Evolutionary conservation across 352 stramenopile species (phyloP), one percentile per base, ranked within the genome.

Genomic region (Globisporangium nodosum): DNA sequence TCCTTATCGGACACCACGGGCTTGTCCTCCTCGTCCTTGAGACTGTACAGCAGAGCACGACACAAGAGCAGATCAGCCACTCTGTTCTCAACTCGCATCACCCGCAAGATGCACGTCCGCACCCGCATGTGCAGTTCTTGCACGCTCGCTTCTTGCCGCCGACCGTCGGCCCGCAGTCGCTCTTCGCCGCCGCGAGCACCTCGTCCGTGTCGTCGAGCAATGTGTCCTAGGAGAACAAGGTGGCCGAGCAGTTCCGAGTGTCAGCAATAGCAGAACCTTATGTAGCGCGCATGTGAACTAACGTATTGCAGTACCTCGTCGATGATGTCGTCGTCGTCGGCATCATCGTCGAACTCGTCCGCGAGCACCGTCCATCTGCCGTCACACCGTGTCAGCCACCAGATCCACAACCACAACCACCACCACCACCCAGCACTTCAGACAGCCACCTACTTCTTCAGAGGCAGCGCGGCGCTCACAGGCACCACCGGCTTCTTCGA

Each of bases 81-180:
- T 54, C 12, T 27, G 24, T 11, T 15, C 24, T 31, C 39, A 6
- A 70, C 58, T 11, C 54, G 70, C 13, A 66, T 73, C n/a, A 40
- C 39, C 21, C 12, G 42, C 52, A 12, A 39, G 20, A 49, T 7
- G 18, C n/a, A 3, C 3, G 43, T 27, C 5, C 66, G 52, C 71
- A 93, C 84, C 96, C 96, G 80, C 96, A 99, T 30, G 91, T 97
- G 77, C 96, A 99, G 76, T 99, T 92, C 73, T 98, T 97, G 86
- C 96, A 99, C 6, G 96, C 84, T 52, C 89, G 82, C 65, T 87
- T 88, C 71, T 98, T 98, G 48, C 88, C 88, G 53, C 83, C 80
- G 58, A 83, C 92, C 61, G 91, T 81, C 46, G 90, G 83, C 2
- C 66, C 85, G 54, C 81, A 91, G 50, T 91, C 81, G 37, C 74